phyloP scores from a whole-genome alignment of 805 yeast species.

The Ogataea thermomethanolica region DNA sequence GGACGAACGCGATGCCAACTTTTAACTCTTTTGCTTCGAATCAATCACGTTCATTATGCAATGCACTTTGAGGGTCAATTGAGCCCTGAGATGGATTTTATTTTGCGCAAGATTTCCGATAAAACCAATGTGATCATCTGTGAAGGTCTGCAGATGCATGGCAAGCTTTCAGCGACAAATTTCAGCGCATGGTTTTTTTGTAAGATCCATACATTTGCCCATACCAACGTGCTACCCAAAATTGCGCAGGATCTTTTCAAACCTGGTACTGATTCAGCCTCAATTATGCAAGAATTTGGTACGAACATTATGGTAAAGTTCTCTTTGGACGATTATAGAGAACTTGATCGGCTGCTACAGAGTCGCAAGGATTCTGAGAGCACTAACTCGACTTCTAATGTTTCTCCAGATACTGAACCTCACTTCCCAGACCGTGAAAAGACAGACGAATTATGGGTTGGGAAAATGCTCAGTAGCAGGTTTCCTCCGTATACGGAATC shows the following conservation, averaged over 20 bases:
- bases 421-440: not conserved
- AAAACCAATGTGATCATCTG: not conserved
- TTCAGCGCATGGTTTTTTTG: slow-evolving; percentile 24
- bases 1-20: slow-evolving; percentile 13
- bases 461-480: slow-evolving; percentile 9
- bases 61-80: slow-evolving; percentile 11
- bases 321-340: not conserved
- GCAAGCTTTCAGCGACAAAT: slow-evolving; percentile 17
- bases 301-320: not conserved
- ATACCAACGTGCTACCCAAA: slow-evolving; percentile 2
- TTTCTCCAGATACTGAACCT: not conserved
- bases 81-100: slow-evolving; percentile 4
- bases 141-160: slow-evolving; percentile 1
- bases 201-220: slow-evolving; percentile 18
- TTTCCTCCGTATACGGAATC: slow-evolving; percentile 1
- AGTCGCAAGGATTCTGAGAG: not conserved
- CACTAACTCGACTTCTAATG: not conserved
- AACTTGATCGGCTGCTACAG: not conserved
- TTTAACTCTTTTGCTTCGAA: slow-evolving; percentile 4
- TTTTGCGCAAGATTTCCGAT: not conserved
- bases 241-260: slow-evolving; percentile 9
- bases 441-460: slow-evolving; percentile 9
- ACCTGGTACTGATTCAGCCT: slow-evolving; percentile 8
- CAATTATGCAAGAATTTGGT: not conserved
- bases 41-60: slow-evolving; percentile 15